Base-by-base conservation (phyloP, 768 basidiomycete species). In the Naematelia aurantialba region DNA sequence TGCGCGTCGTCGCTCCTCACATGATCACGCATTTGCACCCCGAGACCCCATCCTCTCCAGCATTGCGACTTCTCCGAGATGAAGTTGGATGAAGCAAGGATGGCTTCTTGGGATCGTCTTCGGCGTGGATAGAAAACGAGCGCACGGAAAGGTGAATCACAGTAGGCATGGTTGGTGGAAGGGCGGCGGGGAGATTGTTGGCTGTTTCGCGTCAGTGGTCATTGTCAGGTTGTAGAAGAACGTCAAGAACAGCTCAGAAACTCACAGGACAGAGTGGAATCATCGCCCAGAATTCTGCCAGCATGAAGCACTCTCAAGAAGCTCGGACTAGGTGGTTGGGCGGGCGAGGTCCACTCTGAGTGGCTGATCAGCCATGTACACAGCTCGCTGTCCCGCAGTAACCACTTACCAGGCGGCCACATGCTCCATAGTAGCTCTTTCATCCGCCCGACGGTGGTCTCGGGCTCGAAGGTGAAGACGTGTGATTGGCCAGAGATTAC, bases 1-100 rank as follows among this genome's bases (percentile, higher is more conserved):
- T n/a, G n/a, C n/a, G n/a, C n/a, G n/a, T n/a, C n/a, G n/a, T n/a
- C n/a, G n/a, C n/a, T n/a, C 57, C 31, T 59, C 34, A 76, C 73
- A 74, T 73, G 65, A 76, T 73, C 14, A 70, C 49, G 57, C 75
- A 76, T 50, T 72, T 72, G 57, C 75, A 76, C 21, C 75, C 75
- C 5, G 69, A 67, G 1, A 63, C 66, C 30, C 64, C 58, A 2
- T 70, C 68, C n/a, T 55, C 62, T 54, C 17, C 39, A 49, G 11
- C 61, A 8, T 8, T 39, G 19, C 39, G 50, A 42, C 58, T 25
- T 17, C 60, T 47, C 22, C 56, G 22, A 47, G 58, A 66, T 46
- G 45, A 52, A 46, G 56, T 56, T 45, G 55, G 58, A 46, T 48
- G 52, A n/a, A 61, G 29, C n/a, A 59, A 51, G 10, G 58, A 56